These are phyloP conservation scores for Lentinula sp. DNA, from an alignment of 768 basidiomycete species.

Conservation along the genomic window DNA sequence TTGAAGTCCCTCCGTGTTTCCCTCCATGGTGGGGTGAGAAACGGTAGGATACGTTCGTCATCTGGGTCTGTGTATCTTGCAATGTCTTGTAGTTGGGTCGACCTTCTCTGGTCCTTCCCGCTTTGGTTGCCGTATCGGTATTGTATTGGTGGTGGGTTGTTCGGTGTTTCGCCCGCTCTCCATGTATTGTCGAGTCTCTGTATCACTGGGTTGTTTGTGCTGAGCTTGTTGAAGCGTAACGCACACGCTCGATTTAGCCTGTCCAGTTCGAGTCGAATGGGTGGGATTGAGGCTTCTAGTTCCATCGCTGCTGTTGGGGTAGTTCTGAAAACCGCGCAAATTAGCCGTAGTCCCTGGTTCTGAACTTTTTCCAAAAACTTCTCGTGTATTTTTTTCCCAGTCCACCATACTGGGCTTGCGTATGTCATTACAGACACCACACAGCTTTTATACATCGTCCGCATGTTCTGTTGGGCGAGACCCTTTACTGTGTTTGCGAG, in stretches of 20 bases:
- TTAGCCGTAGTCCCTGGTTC: constrained; percentile 19
- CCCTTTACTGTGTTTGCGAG: constrained; percentile 28
- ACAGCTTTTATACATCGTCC: constrained; percentile 21
- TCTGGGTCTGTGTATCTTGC: neutral
- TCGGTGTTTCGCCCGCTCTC: constrained; percentile 1
- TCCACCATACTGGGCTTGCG: constrained; percentile 27
- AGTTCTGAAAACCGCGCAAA: constrained; percentile 27
- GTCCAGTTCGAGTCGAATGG: constrained; percentile 8
- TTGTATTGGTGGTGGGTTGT: constrained; percentile 7
- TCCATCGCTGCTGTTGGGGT: constrained; percentile 23
- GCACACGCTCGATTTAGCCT: neutral
- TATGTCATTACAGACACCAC: constrained; percentile 27
- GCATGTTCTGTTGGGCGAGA: constrained; percentile 20
- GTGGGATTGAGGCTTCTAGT: constrained; percentile 25
- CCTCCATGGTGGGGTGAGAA: neutral
- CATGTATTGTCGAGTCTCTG: constrained; percentile 4
- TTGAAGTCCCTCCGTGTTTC: neutral
- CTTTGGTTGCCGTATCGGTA: neutral
- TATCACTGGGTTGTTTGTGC: constrained; percentile 9
- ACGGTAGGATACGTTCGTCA: neutral
- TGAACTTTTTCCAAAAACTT: constrained; percentile 21
- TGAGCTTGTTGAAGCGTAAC: constrained; percentile 1
- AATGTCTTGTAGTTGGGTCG: neutral
- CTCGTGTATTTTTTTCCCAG: constrained; percentile 15
- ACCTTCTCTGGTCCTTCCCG: neutral